A percentile compares a stretch with the other conserved stretches of the same genome.
phyloP scores from a whole-genome alignment of 192 early-diverging fungal species.

The Coemansia sp. region DNA sequence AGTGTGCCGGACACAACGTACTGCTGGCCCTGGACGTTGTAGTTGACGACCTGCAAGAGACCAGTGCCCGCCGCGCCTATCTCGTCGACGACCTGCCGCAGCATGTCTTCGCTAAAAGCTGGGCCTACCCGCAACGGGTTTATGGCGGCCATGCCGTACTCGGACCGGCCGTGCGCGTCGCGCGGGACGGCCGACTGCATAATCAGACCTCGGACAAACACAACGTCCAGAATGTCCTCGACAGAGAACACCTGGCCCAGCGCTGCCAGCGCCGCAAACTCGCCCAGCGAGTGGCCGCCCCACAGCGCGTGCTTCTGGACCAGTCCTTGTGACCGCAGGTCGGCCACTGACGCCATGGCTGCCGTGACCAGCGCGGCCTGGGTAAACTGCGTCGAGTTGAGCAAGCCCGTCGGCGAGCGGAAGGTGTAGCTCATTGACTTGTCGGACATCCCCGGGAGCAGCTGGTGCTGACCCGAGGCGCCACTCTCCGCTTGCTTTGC shows the following conservation, averaged over 20 bases:
- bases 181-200: constrained; percentile 91
- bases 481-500: too few relatives aligned
- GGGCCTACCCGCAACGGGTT: constrained; percentile 76
- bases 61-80: constrained; percentile 66
- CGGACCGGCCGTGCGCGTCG: constrained; percentile 68
- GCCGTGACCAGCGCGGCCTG: constrained; percentile 79
- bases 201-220: constrained; percentile 92
- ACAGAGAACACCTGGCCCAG: constrained; percentile 73
- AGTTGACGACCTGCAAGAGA: constrained; percentile 88
- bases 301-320: constrained; percentile 73
- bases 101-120: constrained; percentile 71
- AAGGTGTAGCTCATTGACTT: constrained; percentile 75
- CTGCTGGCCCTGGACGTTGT: constrained; percentile 91
- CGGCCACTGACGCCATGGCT: constrained; percentile 80
- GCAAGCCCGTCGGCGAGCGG: constrained; percentile 68
- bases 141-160: constrained; percentile 92
- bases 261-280: constrained; percentile 80
- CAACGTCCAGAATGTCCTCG: constrained; percentile 77
- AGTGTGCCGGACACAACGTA: constrained; percentile 86
- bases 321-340: constrained; percentile 79
- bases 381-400: constrained; percentile 92
- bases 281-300: constrained; percentile 92
- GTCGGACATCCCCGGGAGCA: constrained; percentile 56
- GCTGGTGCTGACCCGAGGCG: too few relatives aligned
- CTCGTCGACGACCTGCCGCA: constrained; percentile 57